Percentiles rank a stretch among this genome's conserved stretches.
Conservation (phyloP, 1,139 yeast species). For the Lodderomyces oxycetoniae region DNA sequence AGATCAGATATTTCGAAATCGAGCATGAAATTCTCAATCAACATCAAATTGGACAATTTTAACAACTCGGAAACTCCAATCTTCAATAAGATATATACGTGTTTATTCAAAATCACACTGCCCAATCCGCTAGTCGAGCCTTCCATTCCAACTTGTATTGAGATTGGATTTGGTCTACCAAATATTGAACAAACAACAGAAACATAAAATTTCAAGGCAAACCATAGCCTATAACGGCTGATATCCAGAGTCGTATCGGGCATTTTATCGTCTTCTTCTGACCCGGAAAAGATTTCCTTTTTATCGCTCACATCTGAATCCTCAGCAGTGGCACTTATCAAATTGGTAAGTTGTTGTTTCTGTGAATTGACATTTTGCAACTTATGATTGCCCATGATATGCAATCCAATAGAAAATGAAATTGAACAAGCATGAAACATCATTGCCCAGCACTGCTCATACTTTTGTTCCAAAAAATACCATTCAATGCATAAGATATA, state of each 20-base stretch:
- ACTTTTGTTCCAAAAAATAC: slow-evolving; percentile 44
- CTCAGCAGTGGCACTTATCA: slow-evolving; percentile 11
- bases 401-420: slow-evolving; percentile 50
- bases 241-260: slow-evolving; percentile 31
- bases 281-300: slow-evolving; percentile 5
- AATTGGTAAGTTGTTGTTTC: slow-evolving; percentile 12
- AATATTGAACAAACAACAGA: slow-evolving; percentile 49
- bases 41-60: slow-evolving; percentile 45
- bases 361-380: slow-evolving; percentile 13
- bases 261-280: slow-evolving; percentile 10
- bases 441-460: slow-evolving; percentile 49
- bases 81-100: slow-evolving; percentile 32
- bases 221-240: slow-evolving; percentile 44
- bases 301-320: slow-evolving; percentile 11
- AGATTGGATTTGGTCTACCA: slow-evolving; percentile 55
- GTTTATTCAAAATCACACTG: slow-evolving; percentile 16
- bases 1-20: slow-evolving; percentile 40
- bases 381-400: slow-evolving; percentile 37
- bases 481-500: slow-evolving; percentile 50
- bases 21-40: slow-evolving; percentile 50
- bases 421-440: slow-evolving; percentile 45
- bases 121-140: slow-evolving; percentile 21
- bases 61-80: slow-evolving; percentile 49
- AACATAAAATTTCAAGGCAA: slow-evolving; percentile 43
- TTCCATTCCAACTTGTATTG: slow-evolving; percentile 43